Conservation (phyloP, 768 basidiomycete genomes). For the Mycena floridula region DNA sequence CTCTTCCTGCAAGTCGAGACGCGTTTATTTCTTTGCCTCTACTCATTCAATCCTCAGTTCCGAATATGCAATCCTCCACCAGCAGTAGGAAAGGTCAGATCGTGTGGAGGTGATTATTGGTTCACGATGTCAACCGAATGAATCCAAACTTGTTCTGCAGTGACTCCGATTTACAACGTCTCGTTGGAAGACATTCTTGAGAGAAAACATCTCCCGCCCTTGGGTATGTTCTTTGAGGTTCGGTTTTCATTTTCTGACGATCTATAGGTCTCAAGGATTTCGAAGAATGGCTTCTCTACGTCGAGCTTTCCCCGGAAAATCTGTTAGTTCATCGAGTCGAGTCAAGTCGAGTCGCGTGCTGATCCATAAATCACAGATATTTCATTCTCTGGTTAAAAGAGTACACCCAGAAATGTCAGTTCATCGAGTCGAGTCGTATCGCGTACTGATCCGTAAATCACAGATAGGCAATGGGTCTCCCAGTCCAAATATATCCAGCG, state of each 20-base stretch:
- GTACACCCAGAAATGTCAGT: conserved; percentile 49
- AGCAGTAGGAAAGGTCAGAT: conserved; percentile 61
- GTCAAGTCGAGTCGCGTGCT: background rate
- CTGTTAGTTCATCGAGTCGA: conserved; percentile 35
- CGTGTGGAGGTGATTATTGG: conserved; percentile 43
- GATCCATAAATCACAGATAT: conserved; percentile 40
- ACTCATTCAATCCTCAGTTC: conserved; percentile 21
- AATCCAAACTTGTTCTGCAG: conserved; percentile 20
- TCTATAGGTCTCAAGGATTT: conserved; percentile 62
- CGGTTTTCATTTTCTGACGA: conserved; percentile 3
- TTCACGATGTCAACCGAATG: background rate
- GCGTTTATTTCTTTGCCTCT: background rate
- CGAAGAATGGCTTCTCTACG: conserved; percentile 78
- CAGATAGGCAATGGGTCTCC: conserved; percentile 38
- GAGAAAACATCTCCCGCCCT: conserved; percentile 71
- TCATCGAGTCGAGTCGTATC: too few relatives aligned
- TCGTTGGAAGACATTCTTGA: conserved; percentile 71
- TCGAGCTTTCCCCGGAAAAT: conserved; percentile 71
- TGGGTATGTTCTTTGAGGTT: conserved; percentile 35
- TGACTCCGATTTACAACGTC: conserved; percentile 63
- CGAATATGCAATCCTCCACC: conserved; percentile 68
- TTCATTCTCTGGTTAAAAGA: conserved; percentile 80
- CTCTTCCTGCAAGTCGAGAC: conserved; percentile 28
- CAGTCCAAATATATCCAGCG: conserved; percentile 20
- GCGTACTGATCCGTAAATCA: too few relatives aligned